These are phyloP conservation scores for Backusella tarrabulga DNA, from an alignment of 192 early-diverging fungal genomes.

Conservation along the genomic window DNA sequence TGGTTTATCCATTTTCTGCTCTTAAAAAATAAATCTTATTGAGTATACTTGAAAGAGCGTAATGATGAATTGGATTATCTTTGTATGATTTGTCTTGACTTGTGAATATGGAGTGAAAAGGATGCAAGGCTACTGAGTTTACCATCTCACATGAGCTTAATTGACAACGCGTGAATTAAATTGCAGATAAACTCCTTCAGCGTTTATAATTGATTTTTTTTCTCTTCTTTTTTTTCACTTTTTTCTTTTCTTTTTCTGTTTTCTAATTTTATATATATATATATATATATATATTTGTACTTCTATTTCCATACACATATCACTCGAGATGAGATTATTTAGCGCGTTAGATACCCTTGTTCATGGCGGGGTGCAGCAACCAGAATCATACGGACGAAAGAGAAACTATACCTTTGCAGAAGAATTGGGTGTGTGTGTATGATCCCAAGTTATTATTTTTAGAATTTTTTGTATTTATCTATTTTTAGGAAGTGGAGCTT, in stretches of 20 bases:
- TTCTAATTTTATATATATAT: too few relatives aligned
- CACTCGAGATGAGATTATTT: slow-evolving; percentile 13
- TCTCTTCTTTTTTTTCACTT: neutral
- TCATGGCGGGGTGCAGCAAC: slow-evolving; percentile 41
- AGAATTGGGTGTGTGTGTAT: slow-evolving; percentile 48
- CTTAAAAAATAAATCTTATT: too few relatives aligned
- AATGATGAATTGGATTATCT: too few relatives aligned
- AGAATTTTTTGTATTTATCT: neutral
- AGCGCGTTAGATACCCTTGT: slow-evolving; percentile 30
- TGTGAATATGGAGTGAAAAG: too few relatives aligned
- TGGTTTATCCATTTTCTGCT: too few relatives aligned
- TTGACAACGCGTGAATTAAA: neutral
- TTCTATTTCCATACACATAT: neutral
- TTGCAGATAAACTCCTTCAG: neutral
- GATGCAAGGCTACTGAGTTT: neutral
- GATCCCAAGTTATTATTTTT: neutral
- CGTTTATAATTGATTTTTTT: neutral
- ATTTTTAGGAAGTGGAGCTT: slow-evolving; percentile 51
- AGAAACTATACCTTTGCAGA: slow-evolving; percentile 64
- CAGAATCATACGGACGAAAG: slow-evolving; percentile 62
- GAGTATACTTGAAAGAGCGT: too few relatives aligned
- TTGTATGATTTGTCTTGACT: too few relatives aligned
- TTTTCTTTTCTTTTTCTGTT: neutral
- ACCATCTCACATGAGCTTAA: neutral
- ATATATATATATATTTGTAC: too few relatives aligned